Conservation (phyloP, 768 basidiomycete species). For the Tulasnella sp. region DNA sequence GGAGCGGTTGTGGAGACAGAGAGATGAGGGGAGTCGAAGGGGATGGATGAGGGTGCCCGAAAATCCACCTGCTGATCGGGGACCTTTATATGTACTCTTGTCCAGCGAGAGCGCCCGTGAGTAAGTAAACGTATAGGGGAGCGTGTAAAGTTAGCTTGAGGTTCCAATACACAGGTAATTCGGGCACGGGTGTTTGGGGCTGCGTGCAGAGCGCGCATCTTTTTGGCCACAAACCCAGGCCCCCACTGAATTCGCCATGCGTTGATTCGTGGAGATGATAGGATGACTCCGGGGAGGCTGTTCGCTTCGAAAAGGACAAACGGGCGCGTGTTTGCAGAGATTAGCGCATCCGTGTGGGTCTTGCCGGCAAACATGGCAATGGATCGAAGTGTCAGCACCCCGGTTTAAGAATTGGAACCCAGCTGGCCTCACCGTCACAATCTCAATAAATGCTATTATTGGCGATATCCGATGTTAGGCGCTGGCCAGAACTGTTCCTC, state of each 20-base stretch:
- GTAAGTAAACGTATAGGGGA: background rate
- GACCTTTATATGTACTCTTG: background rate
- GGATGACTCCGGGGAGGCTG: background rate
- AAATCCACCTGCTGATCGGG: background rate
- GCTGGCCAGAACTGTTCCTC: background rate
- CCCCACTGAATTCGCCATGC: conserved; percentile 32
- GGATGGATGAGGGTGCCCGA: too few relatives aligned
- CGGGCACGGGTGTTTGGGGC: background rate
- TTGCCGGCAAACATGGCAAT: background rate
- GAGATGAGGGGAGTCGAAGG: too few relatives aligned
- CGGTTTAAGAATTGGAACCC: background rate
- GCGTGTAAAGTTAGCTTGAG: background rate
- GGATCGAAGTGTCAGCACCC: background rate
- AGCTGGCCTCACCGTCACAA: background rate
- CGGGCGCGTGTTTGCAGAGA: background rate
- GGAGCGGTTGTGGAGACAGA: background rate
- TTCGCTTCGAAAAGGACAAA: background rate
- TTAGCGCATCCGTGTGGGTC: background rate
- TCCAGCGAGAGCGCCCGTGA: background rate
- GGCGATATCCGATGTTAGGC: background rate
- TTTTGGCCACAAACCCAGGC: too few relatives aligned
- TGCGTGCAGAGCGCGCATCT: background rate
- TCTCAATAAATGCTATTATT: background rate
- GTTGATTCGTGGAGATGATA: background rate
- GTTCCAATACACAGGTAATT: background rate